Conservation (phyloP, 202 grass and related monocot genomes). For the Brachypodium distachyon region DNA sequence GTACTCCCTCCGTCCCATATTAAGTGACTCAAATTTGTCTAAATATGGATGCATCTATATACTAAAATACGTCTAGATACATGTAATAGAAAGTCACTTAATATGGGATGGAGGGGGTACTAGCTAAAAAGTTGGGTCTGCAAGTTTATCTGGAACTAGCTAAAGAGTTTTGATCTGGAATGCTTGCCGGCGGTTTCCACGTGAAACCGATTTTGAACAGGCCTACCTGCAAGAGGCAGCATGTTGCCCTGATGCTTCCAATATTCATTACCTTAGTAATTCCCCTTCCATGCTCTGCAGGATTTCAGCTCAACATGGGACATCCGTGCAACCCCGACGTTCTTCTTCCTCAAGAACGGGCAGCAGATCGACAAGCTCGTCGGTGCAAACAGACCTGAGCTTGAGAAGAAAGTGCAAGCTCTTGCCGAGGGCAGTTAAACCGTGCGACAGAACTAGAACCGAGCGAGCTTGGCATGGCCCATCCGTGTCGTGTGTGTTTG, state of each 20-base stretch:
- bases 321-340: conserved; percentile 82
- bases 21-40: too few relatives aligned
- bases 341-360: conserved; percentile 81
- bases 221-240: neutral
- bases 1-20: too few relatives aligned
- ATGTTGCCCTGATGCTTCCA: neutral
- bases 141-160: too few relatives aligned
- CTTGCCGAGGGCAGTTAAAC: conserved; percentile 15
- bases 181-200: too few relatives aligned
- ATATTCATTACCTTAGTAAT: neutral
- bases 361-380: conserved; percentile 89
- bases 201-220: too few relatives aligned
- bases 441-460: neutral
- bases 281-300: conserved; percentile 17
- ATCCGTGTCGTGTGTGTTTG: too few relatives aligned
- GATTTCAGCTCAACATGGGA: conserved; percentile 95
- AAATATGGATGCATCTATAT: too few relatives aligned
- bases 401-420: conserved; percentile 65
- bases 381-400: conserved; percentile 80
- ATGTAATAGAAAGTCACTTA: too few relatives aligned
- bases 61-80: too few relatives aligned
- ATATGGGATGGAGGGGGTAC: too few relatives aligned
- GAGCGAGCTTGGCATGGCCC: neutral
- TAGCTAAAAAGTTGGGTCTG: too few relatives aligned
- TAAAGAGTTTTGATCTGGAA: too few relatives aligned